A percentile compares a stretch with the other conserved stretches of the same genome.
Evolutionary conservation across 164 flowering plant genomes (phyloP).

Genomic region (Liquidambar formosana): DNA sequence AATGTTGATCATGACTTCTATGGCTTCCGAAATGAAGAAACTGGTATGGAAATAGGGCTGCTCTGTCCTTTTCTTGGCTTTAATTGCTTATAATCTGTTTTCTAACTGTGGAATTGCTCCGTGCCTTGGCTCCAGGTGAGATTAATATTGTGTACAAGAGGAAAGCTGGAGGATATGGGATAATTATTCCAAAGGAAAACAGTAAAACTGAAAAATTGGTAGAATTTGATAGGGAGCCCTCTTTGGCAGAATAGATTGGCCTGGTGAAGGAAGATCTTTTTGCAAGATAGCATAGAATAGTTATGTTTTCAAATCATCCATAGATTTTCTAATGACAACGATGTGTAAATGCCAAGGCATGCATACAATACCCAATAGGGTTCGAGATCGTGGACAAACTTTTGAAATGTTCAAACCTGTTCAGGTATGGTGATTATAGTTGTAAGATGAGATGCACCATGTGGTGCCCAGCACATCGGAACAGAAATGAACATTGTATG

Average conservation of each 20-base stretch:
- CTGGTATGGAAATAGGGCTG: conserved; percentile 43
- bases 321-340: background rate
- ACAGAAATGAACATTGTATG: background rate
- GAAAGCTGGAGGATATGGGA: conserved; percentile 88
- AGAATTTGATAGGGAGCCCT: conserved; percentile 40
- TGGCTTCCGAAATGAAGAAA: conserved; percentile 87
- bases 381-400: background rate
- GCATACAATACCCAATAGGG: background rate
- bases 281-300: background rate
- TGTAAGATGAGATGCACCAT: background rate
- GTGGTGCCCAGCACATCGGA: background rate
- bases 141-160: conserved; percentile 86
- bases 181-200: conserved; percentile 79
- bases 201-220: conserved; percentile 50
- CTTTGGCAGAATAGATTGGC: conserved; percentile 35
- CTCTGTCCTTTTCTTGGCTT: background rate
- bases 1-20: conserved; percentile 88
- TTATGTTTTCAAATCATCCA: background rate
- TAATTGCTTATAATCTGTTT: background rate
- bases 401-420: background rate
- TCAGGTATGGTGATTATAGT: background rate
- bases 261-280: background rate
- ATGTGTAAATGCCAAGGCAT: background rate
- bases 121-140: conserved; percentile 55
- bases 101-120: background rate